Percentiles rank a stretch among this genome's conserved stretches.
Evolutionary conservation across 2,329 filamentous ascomycete genomes (phyloP).

Genomic region (Neopestalotiopsis sp.): DNA sequence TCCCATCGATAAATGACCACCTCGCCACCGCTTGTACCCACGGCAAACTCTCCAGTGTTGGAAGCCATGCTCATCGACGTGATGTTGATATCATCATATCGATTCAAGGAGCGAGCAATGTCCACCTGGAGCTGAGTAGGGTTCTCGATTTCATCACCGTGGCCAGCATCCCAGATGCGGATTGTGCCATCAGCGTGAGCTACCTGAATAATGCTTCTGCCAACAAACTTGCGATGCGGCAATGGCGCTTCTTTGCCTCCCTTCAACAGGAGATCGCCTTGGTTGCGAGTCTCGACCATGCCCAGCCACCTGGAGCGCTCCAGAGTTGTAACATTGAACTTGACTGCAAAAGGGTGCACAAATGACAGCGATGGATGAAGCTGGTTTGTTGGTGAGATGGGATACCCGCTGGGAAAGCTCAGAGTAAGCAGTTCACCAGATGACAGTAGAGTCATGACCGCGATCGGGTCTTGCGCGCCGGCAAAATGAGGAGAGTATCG

Average conservation of each 20-base stretch:
- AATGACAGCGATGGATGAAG: constrained; percentile 87
- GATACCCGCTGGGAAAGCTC: constrained; percentile 90
- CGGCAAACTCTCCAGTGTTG: constrained; percentile 83
- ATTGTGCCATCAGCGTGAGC: constrained; percentile 91
- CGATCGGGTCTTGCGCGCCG: constrained; percentile 89
- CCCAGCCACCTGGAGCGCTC: constrained; percentile 86
- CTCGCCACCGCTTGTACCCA: constrained; percentile 84
- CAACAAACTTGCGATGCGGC: constrained; percentile 78
- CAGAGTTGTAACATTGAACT: constrained; percentile 73
- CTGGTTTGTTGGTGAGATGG: constrained; percentile 91
- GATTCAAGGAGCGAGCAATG: constrained; percentile 79
- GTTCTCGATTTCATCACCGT: constrained; percentile 94
- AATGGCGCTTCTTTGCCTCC: constrained; percentile 78
- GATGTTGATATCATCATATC: constrained; percentile 79
- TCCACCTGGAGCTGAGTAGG: constrained; percentile 82
- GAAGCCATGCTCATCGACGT: constrained; percentile 80
- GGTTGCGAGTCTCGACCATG: constrained; percentile 82
- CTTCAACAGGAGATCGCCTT: constrained; percentile 77
- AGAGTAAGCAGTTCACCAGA: constrained; percentile 90
- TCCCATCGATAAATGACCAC: constrained; percentile 88
- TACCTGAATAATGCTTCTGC: constrained; percentile 83
- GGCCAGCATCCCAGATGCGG: constrained; percentile 91
- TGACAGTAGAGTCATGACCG: constrained; percentile 77
- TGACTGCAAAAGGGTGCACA: constrained; percentile 86
- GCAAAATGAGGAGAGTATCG: constrained; percentile 83